A percentile compares a stretch with the other conserved stretches of the same genome.
Conservation (phyloP, 202 grass and related monocot species). For the Carex arenaria region DNA sequence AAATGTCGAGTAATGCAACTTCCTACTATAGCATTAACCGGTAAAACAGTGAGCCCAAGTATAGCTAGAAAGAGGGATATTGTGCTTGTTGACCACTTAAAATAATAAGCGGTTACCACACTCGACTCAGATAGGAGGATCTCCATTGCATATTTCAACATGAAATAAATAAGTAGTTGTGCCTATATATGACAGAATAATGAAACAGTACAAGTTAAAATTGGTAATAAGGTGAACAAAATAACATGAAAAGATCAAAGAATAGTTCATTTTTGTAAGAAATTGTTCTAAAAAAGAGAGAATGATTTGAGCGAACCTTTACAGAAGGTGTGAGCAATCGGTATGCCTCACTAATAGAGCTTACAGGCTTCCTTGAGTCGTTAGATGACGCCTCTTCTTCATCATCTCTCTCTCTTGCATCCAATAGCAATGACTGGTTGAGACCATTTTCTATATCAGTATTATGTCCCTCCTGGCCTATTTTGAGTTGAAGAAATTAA, state of each 20-base stretch:
- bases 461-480: constrained; percentile 34
- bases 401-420: constrained; percentile 36
- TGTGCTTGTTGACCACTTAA: constrained; percentile 71
- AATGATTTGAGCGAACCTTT: too few species aligned
- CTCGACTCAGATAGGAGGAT: constrained; percentile 92
- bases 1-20: constrained; percentile 78
- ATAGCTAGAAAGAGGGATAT: constrained; percentile 69
- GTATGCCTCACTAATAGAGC: constrained; percentile 74
- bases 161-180: constrained; percentile 95
- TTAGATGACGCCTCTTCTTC: constrained; percentile 41
- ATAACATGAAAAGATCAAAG: not conserved
- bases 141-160: constrained; percentile 99
- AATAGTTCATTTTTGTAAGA: not conserved
- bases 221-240: not conserved
- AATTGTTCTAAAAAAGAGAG: not conserved
- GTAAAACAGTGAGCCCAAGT: constrained; percentile 90
- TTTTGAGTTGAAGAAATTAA: constrained; percentile 24
- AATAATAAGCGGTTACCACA: constrained; percentile 74
- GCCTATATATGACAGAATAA: constrained; percentile 37
- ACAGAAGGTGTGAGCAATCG: constrained; percentile 81
- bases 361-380: constrained; percentile 43
- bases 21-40: constrained; percentile 74
- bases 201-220: not conserved
- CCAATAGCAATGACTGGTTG: constrained; percentile 51
- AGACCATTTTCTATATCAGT: constrained; percentile 56